A percentile compares a stretch with the other conserved stretches of the same genome.
Evolutionary conservation across 305 asterid genomes (phyloP).

Genomic region (Fraxinus sp.): DNA sequence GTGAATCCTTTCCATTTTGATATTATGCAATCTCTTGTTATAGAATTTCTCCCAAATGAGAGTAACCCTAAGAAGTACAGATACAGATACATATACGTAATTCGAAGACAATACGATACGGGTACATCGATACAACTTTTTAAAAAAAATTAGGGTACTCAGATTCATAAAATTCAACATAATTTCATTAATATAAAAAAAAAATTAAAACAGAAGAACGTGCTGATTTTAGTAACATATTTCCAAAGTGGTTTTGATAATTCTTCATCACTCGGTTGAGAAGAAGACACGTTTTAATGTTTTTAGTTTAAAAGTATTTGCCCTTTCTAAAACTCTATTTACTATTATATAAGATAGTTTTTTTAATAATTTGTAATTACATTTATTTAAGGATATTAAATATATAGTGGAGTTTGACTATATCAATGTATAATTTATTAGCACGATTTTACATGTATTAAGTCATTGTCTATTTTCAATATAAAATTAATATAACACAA

Average conservation of each 20-base stretch:
- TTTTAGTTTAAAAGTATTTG: background rate
- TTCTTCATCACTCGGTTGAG: no score
- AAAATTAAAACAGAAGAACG: no score
- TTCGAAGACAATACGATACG: no score
- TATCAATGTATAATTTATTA: background rate
- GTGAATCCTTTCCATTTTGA: background rate
- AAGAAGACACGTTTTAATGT: background rate
- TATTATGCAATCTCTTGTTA: background rate
- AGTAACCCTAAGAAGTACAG: background rate
- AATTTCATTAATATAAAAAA: no score
- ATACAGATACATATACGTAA: background rate
- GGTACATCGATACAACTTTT: no score
- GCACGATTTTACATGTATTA: background rate
- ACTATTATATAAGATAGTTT: no score
- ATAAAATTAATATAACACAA: background rate
- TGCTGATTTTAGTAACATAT: no score
- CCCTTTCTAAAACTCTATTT: background rate
- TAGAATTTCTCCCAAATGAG: background rate
- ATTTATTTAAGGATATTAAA: background rate
- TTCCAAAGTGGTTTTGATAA: no score
- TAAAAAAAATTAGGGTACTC: no score
- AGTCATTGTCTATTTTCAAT: background rate
- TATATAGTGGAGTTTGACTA: background rate
- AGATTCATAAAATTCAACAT: no score
- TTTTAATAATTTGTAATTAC: background rate